These are phyloP conservation scores for Synchytrium microbalum DNA, from an alignment of 371 early-diverging fungal genomes.

Conservation along the genomic window DNA sequence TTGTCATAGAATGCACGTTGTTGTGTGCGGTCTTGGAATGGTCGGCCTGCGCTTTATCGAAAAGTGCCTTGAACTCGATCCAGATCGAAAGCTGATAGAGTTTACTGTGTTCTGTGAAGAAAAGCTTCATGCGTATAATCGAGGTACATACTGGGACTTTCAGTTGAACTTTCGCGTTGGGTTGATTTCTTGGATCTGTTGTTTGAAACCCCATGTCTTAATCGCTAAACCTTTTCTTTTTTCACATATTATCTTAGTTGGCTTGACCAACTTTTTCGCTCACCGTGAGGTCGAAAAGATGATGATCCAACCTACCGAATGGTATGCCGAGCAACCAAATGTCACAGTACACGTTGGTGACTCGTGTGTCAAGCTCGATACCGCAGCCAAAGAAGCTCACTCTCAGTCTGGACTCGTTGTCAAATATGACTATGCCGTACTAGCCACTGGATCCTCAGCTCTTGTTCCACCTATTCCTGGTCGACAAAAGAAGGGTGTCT, in stretches of 20 bases:
- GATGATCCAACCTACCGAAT: slow-evolving; percentile 10
- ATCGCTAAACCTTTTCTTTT: not conserved
- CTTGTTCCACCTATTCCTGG: slow-evolving; percentile 41
- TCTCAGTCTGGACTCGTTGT: slow-evolving; percentile 21
- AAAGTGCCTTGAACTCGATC: slow-evolving; percentile 45
- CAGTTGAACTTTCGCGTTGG: not conserved
- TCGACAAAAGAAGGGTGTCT: slow-evolving; percentile 41
- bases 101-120: slow-evolving; percentile 49
- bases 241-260: slow-evolving; percentile 26
- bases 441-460: slow-evolving; percentile 56
- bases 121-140: slow-evolving; percentile 27
- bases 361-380: slow-evolving; percentile 37
- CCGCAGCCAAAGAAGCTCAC: slow-evolving; percentile 26
- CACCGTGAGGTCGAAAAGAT: slow-evolving; percentile 34
- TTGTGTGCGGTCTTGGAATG: slow-evolving; percentile 59
- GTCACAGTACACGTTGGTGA: slow-evolving; percentile 36
- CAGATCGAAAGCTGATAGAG: slow-evolving; percentile 16
- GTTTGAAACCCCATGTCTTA: too few species aligned
- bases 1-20: too few species aligned
- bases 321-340: slow-evolving; percentile 48
- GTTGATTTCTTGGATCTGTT: slow-evolving; percentile 5
- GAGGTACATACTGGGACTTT: slow-evolving; percentile 6
- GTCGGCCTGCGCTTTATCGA: slow-evolving; percentile 58
- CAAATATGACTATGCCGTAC: slow-evolving; percentile 47
- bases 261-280: slow-evolving; percentile 54